Percentiles rank a stretch among this genome's conserved stretches.
These are phyloP conservation scores for Yamadazyma olivae DNA, from an alignment of 805 yeast species.

Conservation along the genomic window DNA sequence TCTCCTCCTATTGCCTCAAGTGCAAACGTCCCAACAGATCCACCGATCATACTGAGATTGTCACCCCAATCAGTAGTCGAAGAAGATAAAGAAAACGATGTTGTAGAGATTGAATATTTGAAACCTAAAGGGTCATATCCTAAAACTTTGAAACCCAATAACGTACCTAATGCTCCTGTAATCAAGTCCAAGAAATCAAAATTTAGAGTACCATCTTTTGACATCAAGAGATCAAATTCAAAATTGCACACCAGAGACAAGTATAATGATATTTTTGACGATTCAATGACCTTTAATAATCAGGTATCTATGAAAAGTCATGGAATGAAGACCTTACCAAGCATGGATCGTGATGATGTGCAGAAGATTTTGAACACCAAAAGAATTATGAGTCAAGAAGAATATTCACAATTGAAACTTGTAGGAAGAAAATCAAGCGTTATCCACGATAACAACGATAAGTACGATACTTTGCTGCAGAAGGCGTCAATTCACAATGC, in stretches of 20 bases:
- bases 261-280: constrained; percentile 30
- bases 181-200: constrained; percentile 19
- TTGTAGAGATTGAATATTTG: background rate
- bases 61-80: background rate
- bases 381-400: constrained; percentile 38
- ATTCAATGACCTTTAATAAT: constrained; percentile 9
- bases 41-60: background rate
- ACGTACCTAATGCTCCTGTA: constrained; percentile 2
- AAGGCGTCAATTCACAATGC: constrained; percentile 31
- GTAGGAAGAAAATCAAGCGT: constrained; percentile 26
- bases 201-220: constrained; percentile 42
- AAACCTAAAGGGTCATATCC: background rate
- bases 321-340: constrained; percentile 48
- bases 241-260: constrained; percentile 32
- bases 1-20: background rate
- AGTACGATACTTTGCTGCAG: constrained; percentile 27
- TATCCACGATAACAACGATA: constrained; percentile 21
- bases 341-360: constrained; percentile 46
- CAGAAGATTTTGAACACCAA: constrained; percentile 37
- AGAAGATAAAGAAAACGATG: constrained; percentile 3
- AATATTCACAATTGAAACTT: constrained; percentile 32
- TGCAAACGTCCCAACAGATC: background rate
- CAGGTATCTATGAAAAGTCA: constrained; percentile 40
- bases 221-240: constrained; percentile 35
- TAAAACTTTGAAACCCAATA: constrained; percentile 3